Evolutionary conservation across 495 filamentous ascomycete species (phyloP).

Genomic region (Talaromyces thailandensis): DNA sequence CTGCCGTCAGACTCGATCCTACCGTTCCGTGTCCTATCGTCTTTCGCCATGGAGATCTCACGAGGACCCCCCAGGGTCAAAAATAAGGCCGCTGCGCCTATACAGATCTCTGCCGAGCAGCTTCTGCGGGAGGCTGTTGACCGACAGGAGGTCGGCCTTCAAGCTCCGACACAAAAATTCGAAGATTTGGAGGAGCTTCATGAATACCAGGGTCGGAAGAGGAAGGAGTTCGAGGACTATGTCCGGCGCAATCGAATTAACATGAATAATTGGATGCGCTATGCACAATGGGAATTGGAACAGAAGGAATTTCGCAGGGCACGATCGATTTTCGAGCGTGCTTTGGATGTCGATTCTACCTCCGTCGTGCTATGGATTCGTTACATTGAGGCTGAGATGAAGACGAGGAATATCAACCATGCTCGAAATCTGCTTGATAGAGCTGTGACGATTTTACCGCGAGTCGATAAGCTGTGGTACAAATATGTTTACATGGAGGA

Average conservation of each 20-base stretch:
- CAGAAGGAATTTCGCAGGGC: conserved; percentile 97
- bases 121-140: conserved; percentile 96
- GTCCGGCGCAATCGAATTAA: conserved; percentile 89
- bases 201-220: conserved; percentile 91
- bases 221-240: conserved; percentile 98
- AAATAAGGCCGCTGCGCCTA: conserved; percentile 86
- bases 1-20: neutral
- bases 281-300: conserved; percentile 94
- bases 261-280: conserved; percentile 98
- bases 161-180: conserved; percentile 89
- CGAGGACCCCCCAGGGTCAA: conserved; percentile 94
- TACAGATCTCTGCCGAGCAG: conserved; percentile 94
- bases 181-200: conserved; percentile 96
- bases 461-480: conserved; percentile 95
- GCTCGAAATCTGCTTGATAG: conserved; percentile 90
- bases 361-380: conserved; percentile 77
- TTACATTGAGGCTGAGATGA: conserved; percentile 96
- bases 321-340: conserved; percentile 92
- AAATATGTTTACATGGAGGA: conserved; percentile 99
- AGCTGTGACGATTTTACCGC: conserved; percentile 86
- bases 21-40: neutral
- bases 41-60: conserved; percentile 70
- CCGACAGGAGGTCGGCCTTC: conserved; percentile 80
- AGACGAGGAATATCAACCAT: conserved; percentile 93
- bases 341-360: conserved; percentile 83